A percentile compares a stretch with the other conserved stretches of the same genome.
phyloP scores from a whole-genome alignment of 257 asterid species.

The Thymus quinquecostatus region DNA sequence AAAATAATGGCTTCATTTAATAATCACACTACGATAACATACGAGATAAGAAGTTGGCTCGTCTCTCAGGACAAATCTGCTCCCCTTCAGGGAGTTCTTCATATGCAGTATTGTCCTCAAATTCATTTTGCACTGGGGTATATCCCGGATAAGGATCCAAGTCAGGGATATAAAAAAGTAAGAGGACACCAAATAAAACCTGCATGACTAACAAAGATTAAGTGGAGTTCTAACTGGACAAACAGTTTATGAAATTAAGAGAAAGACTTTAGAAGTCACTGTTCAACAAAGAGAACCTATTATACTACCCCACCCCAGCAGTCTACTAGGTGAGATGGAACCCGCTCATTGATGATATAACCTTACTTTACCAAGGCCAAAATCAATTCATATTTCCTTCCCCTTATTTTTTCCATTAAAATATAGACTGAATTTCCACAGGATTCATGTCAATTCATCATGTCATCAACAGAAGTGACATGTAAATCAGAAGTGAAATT shows the following conservation, averaged over 20 bases:
- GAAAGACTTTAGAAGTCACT: conserved; percentile 6
- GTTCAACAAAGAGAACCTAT: neutral
- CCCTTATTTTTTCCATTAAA: conserved; percentile 12
- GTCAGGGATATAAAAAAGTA: conserved; percentile 74
- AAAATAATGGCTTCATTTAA: conserved; percentile 25
- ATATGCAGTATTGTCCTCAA: conserved; percentile 61
- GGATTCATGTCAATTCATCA: neutral
- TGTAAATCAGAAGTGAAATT: conserved; percentile 8
- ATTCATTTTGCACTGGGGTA: conserved; percentile 62
- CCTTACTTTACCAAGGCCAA: conserved; percentile 14
- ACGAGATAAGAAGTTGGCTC: conserved; percentile 68
- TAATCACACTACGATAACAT: conserved; percentile 42
- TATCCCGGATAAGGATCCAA: conserved; percentile 91
- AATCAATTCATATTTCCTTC: neutral
- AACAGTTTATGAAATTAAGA: neutral
- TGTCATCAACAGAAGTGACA: neutral
- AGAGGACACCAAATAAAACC: conserved; percentile 81
- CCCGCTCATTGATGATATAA: conserved; percentile 8
- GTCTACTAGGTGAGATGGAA: neutral
- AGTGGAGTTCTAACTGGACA: conserved; percentile 21
- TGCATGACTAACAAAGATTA: conserved; percentile 43
- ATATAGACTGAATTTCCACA: neutral
- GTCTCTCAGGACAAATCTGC: conserved; percentile 94
- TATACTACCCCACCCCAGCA: neutral
- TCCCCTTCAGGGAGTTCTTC: conserved; percentile 91